Conservation (phyloP, 202 grass and related monocot genomes). For the Setaria viridis region DNA sequence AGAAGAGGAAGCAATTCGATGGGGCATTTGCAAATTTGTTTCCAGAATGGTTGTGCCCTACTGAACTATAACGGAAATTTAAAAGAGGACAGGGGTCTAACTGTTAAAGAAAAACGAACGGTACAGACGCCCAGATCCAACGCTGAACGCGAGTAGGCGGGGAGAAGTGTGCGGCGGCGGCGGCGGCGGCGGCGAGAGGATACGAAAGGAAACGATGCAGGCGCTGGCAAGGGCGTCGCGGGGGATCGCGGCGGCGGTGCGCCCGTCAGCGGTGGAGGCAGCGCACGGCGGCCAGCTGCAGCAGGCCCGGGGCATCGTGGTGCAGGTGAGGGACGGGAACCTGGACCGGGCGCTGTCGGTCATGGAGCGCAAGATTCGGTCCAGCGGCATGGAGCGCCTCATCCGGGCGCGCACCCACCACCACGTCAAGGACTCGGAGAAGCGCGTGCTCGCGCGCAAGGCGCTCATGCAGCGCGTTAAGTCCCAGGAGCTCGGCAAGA, state of each 20-base stretch:
- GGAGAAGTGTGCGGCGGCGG: background rate
- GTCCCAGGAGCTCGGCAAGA: slow-evolving; percentile 85
- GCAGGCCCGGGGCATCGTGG: slow-evolving; percentile 71
- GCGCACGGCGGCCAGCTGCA: slow-evolving; percentile 32
- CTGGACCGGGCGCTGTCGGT: slow-evolving; percentile 70
- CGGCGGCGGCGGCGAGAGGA: slow-evolving; percentile 21
- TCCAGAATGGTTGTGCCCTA: background rate
- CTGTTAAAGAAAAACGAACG: slow-evolving; percentile 5
- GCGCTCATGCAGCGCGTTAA: slow-evolving; percentile 73
- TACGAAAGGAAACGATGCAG: slow-evolving; percentile 47
- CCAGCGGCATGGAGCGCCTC: slow-evolving; percentile 87
- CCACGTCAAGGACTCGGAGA: slow-evolving; percentile 94
- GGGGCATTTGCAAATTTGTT: background rate
- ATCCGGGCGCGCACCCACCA: slow-evolving; percentile 59
- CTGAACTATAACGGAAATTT: background rate
- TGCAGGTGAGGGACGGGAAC: slow-evolving; percentile 80
- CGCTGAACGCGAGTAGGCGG: background rate
- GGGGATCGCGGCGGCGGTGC: slow-evolving; percentile 29
- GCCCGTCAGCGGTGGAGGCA: background rate
- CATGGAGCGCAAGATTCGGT: slow-evolving; percentile 83
- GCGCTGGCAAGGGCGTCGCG: slow-evolving; percentile 37
- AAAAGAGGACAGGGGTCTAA: background rate
- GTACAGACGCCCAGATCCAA: background rate
- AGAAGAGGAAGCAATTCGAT: background rate
- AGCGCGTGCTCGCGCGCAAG: slow-evolving; percentile 90